Percentiles rank a stretch among this genome's conserved stretches.
Conservation (phyloP, 352 stramenopile genomes). For the Elongisporangium anandrum region DNA sequence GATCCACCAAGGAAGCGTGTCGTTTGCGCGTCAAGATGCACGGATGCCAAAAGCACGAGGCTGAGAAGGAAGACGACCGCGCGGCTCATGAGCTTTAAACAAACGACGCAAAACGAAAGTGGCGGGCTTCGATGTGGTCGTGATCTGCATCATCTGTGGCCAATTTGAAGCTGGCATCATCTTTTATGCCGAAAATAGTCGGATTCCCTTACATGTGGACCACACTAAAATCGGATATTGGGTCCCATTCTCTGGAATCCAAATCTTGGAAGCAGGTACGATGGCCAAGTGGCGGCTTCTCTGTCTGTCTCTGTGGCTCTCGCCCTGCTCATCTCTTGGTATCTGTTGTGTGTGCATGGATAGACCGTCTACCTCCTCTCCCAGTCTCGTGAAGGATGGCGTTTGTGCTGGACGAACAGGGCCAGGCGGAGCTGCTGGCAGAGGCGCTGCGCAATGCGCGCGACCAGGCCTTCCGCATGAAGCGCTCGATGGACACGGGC, state of each 20-base stretch:
- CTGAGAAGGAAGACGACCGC: too few relatives aligned
- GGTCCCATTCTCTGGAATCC: too few relatives aligned
- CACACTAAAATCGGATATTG: not conserved
- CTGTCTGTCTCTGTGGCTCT: not conserved
- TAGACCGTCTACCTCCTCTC: not conserved
- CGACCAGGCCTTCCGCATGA: constrained; percentile 84
- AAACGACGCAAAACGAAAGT: too few relatives aligned
- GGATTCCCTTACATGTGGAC: not conserved
- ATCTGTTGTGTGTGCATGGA: not conserved
- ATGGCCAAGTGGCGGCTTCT: not conserved
- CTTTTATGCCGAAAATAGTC: not conserved
- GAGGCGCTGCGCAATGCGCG: constrained; percentile 70
- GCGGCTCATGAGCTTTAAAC: too few relatives aligned
- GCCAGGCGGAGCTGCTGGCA: constrained; percentile 62
- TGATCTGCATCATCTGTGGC: too few relatives aligned
- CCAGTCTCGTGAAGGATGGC: not conserved
- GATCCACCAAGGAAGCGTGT: too few relatives aligned
- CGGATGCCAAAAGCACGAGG: too few relatives aligned
- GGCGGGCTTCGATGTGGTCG: too few relatives aligned
- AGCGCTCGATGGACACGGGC: constrained; percentile 66
- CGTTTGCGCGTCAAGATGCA: too few relatives aligned
- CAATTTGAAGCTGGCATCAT: too few relatives aligned
- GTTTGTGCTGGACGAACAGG: constrained; percentile 64
- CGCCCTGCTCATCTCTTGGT: not conserved
- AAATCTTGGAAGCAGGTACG: not conserved